Evolutionary conservation across 1,284 basidiomycete species (phyloP).

Genomic region (Quambalaria eucalypti): DNA sequence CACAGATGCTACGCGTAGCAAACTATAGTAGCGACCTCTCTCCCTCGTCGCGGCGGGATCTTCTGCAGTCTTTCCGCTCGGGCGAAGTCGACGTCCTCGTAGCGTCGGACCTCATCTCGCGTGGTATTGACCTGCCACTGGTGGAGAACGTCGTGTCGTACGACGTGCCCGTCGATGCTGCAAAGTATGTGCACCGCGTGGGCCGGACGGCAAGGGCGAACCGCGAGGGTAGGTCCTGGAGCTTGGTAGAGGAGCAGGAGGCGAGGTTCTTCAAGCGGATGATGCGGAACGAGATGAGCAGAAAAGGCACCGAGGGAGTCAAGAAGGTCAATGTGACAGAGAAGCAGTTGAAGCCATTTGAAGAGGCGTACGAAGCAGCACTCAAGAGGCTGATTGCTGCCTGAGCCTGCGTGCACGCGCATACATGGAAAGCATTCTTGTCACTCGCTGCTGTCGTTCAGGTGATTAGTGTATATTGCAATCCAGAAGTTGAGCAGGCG

Average conservation of each 20-base stretch:
- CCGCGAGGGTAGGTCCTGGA: slow-evolving; percentile 77
- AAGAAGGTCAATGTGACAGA: background rate
- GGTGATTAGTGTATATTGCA: no score
- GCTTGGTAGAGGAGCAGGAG: slow-evolving; percentile 90
- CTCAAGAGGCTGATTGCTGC: background rate
- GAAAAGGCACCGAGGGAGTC: background rate
- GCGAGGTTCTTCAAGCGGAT: slow-evolving; percentile 24
- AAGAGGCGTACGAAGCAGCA: background rate
- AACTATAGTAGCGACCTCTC: slow-evolving; percentile 78
- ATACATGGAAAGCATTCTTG: no score
- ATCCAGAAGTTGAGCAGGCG: no score
- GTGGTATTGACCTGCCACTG: slow-evolving; percentile 89
- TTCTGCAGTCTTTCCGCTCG: slow-evolving; percentile 71
- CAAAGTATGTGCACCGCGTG: slow-evolving; percentile 93
- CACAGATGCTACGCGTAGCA: slow-evolving; percentile 49
- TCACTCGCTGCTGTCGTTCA: no score
- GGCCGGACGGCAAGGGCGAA: slow-evolving; percentile 90
- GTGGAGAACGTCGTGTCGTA: slow-evolving; percentile 88
- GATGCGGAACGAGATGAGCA: slow-evolving; percentile 5
- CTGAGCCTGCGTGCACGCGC: no score
- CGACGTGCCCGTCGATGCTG: slow-evolving; percentile 89
- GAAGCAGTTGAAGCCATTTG: background rate
- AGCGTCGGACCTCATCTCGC: slow-evolving; percentile 87
- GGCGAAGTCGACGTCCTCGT: slow-evolving; percentile 77
- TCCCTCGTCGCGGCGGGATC: slow-evolving; percentile 61